Evolutionary conservation across 768 basidiomycete genomes (phyloP).

Genomic region (Pholiota microspora): DNA sequence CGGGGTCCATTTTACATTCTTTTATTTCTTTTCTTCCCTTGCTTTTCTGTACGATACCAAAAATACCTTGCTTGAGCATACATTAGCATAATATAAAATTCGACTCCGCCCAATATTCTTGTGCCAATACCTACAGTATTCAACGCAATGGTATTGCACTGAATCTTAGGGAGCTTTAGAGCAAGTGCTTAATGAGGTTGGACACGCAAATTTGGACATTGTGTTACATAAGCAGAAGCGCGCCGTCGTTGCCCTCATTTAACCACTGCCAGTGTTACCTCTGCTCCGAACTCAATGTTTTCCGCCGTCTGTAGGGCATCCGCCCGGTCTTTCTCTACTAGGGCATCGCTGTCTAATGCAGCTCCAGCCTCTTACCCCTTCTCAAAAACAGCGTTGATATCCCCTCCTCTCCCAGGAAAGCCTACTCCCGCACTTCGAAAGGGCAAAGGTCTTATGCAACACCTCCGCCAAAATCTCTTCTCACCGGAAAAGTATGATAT

Average conservation of each 20-base stretch:
- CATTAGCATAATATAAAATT: constrained; percentile 15
- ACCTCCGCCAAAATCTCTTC: constrained; percentile 63
- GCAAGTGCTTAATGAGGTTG: too few species aligned
- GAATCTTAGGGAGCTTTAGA: neutral
- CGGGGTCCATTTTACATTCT: neutral
- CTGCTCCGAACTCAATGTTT: too few species aligned
- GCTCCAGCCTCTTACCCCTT: constrained; percentile 58
- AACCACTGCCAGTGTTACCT: too few species aligned
- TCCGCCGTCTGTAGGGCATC: constrained; percentile 34
- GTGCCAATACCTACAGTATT: neutral
- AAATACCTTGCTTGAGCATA: constrained; percentile 12
- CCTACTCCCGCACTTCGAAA: constrained; percentile 46
- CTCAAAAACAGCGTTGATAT: constrained; percentile 63
- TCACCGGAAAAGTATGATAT: constrained; percentile 68
- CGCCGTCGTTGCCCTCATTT: too few species aligned
- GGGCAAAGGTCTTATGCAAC: constrained; percentile 79
- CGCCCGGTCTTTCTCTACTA: constrained; percentile 45
- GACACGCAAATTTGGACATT: constrained; percentile 3
- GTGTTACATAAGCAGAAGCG: constrained; percentile 18
- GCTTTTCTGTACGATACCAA: constrained; percentile 22
- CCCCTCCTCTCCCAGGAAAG: constrained; percentile 41
- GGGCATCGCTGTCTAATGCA: constrained; percentile 22
- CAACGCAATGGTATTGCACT: neutral
- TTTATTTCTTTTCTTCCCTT: constrained; percentile 4
- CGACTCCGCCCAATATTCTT: neutral